Evolutionary conservation across 345 rosid genomes (phyloP).

Genomic region (Sonneratia caseolaris): DNA sequence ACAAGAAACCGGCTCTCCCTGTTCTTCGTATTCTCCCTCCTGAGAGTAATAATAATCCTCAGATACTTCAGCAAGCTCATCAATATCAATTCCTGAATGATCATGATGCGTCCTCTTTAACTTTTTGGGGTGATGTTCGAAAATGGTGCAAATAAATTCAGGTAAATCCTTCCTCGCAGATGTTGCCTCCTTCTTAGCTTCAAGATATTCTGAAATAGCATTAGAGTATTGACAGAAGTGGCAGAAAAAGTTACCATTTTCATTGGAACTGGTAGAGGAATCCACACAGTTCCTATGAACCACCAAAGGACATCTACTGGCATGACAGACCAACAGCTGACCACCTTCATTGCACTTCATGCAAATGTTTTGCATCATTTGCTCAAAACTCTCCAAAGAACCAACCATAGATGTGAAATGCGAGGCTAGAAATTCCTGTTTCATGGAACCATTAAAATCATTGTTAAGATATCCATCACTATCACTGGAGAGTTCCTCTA

Average conservation of each 20-base stretch:
- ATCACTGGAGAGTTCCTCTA: conserved; percentile 20
- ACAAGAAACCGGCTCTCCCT: not conserved
- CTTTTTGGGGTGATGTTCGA: conserved; percentile 12
- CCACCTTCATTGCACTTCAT: conserved; percentile 42
- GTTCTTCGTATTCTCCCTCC: no score
- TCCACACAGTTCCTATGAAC: conserved; percentile 46
- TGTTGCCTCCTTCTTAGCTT: conserved; percentile 27
- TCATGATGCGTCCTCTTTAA: conserved; percentile 6
- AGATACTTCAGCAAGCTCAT: conserved; percentile 2
- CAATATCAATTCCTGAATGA: conserved; percentile 9
- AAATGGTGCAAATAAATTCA: conserved; percentile 18
- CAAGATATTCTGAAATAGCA: conserved; percentile 32
- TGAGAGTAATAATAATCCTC: not conserved
- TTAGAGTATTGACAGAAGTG: conserved; percentile 46
- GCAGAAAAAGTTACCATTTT: conserved; percentile 32
- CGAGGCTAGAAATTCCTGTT: conserved; percentile 33
- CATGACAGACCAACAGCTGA: conserved; percentile 33
- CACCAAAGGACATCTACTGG: conserved; percentile 31
- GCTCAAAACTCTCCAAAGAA: conserved; percentile 14
- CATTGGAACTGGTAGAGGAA: conserved; percentile 24
- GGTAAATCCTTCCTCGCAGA: conserved; percentile 29
- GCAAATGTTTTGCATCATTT: conserved; percentile 34
- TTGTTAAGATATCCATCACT: conserved; percentile 16
- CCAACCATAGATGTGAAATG: conserved; percentile 13
- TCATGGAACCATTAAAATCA: conserved; percentile 19